Base-by-base conservation (phyloP, 768 basidiomycete species). In the Cyclocybe cylindracea region DNA sequence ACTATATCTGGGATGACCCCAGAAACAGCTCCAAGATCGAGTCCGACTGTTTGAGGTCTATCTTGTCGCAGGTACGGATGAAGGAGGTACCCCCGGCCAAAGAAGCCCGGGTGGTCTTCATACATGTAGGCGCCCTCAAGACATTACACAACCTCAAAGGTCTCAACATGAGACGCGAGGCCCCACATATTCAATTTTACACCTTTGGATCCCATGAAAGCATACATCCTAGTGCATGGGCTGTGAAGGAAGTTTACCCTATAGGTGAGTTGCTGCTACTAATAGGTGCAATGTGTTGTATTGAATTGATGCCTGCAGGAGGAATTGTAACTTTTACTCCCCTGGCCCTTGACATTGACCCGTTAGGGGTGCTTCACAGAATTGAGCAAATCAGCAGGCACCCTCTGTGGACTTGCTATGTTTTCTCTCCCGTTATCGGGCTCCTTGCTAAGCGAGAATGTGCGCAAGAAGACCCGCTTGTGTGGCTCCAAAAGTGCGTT, bases 311-410 rank as follows among this genome's bases (percentile, higher is more conserved):
- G 13, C 29, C 34, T 50, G 5, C 51, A 91, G 90, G 90, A 43
- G 90, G 90, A 3, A 67, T 91, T 54, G 76, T 84, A 2, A 89
- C 88, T 1, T 87, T 91, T 52, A 86, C 84, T 13, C 77, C 89
- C 1, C 70, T 70, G 47, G 85, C 82, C 14, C 73, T 91, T 42
- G 55, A 76, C 10, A 76, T 80, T 34, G 75, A 86, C 60, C 80
- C 82, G 5, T 46, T 74, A 34, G 79, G 74, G 10, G 66, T 82
- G 9, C 66, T 72, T 38, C 63, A 78, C 11, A 67, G 77, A 8
- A 81, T 91, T 38, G 67, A 64, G 16, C 71, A 79, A 58, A 66
- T 87, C 10, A 66, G 72, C 48, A 71, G 77, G 37, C 88, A 91
- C 59, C 85, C 83, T 18, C 61, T 86, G 13, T 92, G 89, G 88